These are phyloP conservation scores for Asterophora lycoperdoides DNA, from an alignment of 768 basidiomycete genomes.

Conservation along the genomic window DNA sequence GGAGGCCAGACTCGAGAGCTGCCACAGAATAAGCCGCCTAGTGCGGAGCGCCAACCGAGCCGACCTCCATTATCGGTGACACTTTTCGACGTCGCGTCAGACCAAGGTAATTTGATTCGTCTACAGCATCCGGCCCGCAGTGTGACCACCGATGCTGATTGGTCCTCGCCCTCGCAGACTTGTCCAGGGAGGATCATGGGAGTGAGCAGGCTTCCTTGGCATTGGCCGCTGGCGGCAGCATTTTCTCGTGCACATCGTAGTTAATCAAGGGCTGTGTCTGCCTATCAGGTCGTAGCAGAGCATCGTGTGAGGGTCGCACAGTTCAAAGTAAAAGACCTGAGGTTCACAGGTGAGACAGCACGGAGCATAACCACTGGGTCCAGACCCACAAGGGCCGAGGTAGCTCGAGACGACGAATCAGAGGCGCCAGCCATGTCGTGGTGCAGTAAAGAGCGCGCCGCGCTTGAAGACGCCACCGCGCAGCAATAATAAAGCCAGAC, in stretches of 20 bases:
- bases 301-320: background rate
- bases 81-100: background rate
- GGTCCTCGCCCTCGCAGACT: background rate
- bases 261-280: background rate
- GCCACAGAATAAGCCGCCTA: slow-evolving; percentile 58
- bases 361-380: too few relatives aligned
- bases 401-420: background rate
- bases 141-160: background rate
- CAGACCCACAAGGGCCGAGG: background rate
- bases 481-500: slow-evolving; percentile 10
- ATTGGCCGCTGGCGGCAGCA: too few relatives aligned
- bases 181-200: background rate
- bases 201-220: too few relatives aligned
- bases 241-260: too few relatives aligned
- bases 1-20: slow-evolving; percentile 73
- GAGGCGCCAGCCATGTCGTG: too few relatives aligned
- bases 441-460: background rate
- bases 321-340: background rate
- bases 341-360: background rate
- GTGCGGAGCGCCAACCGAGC: slow-evolving; percentile 42
- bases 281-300: background rate
- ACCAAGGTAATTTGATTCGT: slow-evolving; percentile 1
- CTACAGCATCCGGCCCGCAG: background rate
- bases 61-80: slow-evolving; percentile 25
- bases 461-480: slow-evolving; percentile 7